phyloP scores from a whole-genome alignment of 106 monocot genomes.

The Acorus calamus region DNA sequence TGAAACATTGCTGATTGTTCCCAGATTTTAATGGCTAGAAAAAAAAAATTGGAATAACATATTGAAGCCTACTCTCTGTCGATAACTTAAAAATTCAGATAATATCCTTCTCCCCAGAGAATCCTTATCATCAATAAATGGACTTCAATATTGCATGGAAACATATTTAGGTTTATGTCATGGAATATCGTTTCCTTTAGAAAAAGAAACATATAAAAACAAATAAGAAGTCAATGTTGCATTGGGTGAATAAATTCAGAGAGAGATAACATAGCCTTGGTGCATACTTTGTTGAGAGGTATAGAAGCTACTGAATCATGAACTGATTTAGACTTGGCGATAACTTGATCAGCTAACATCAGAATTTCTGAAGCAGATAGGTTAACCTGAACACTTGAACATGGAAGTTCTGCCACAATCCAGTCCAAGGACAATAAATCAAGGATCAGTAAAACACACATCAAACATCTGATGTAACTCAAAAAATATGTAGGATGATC shows the following conservation, averaged over 20 bases:
- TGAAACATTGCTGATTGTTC: no score
- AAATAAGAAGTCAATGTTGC: not conserved
- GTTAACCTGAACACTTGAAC: constrained; percentile 44
- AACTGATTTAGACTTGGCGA: constrained; percentile 63
- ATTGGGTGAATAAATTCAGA: not conserved
- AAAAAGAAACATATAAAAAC: not conserved
- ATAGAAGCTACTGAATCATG: constrained; percentile 69
- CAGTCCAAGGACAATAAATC: not conserved
- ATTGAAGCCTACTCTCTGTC: no score
- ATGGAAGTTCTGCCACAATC: constrained; percentile 51
- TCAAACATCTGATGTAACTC: no score
- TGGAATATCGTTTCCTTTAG: not conserved
- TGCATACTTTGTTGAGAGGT: constrained; percentile 60
- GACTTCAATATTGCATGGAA: not conserved
- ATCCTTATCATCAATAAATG: no score
- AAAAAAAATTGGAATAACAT: no score
- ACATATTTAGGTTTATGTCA: not conserved
- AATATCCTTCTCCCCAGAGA: no score
- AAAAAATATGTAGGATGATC: no score
- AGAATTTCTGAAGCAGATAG: constrained; percentile 72
- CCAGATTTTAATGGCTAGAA: no score
- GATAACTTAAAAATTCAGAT: no score
- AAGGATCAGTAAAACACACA: not conserved
- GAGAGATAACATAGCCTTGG: not conserved
- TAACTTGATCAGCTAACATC: constrained; percentile 49